Evolutionary conservation across 352 stramenopile species (phyloP), one percentile per base, ranked within the genome.

Genomic region (Pythium rishiriense): DNA sequence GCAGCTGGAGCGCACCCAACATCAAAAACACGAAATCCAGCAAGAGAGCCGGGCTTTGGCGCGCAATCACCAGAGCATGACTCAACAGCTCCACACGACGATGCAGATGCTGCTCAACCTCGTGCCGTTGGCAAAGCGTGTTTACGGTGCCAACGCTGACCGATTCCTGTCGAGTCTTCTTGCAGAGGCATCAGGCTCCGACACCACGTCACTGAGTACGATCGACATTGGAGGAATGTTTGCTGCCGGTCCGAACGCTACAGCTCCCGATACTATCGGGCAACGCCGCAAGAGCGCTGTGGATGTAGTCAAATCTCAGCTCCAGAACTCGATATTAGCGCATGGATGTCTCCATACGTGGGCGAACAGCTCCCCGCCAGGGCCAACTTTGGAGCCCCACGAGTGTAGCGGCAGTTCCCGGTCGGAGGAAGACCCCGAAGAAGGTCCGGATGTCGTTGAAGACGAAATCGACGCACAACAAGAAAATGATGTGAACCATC

Each of bases 21-120:
- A 75, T n/a, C 79, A 88, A 49, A 80, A 83, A 29, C 64, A 79
- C 15, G 83, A 89, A 46, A 75, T 78, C 15, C 79, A 83, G 35
- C 76, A 87, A 14, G 77, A 90, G 31, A 69, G 70, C 19, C 76
- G 83, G 10, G 62, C 86, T 11, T 67, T 88, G 19, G 78, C 80
- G 1, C 81, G 74, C 55, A 92, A 87, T 56, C 79, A 90, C 46
- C 80, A 89, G 59, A 79, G 70, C 22, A 87, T 92, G 78, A 88
- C 79, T 1, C 72, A 77, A 17, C 83, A 92, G 54, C 71, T 92
- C 0, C 81, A 92, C 58, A 90, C 78, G 25, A 87, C 79, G 1
- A 81, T 87, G 62, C 78, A 92, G 31, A 87, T 90, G 74, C 65
- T 92, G 29, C 70, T 92, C 28, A 90, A 81, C 42, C 66, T 92